Evolutionary conservation across 1,139 yeast species (phyloP), one percentile per base, ranked within the genome.

Genomic region (Blastobotrys illinoisensis): DNA sequence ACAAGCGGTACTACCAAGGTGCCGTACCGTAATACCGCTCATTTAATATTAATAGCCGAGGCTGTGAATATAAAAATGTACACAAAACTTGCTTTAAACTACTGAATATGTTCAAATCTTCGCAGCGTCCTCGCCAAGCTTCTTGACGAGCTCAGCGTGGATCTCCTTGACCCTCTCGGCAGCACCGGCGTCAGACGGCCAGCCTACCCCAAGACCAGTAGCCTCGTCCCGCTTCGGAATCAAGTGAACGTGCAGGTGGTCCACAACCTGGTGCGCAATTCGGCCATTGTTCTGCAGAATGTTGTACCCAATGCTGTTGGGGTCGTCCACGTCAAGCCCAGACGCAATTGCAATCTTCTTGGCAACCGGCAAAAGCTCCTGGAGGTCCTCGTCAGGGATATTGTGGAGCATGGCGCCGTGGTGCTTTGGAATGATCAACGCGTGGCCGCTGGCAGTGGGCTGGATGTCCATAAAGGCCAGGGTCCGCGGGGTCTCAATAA

Each of bases 241-340:
- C 71, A 93, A 81, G 69, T 93, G 99, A 79, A 93, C 87, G 71
- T 91, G 99, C 56, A 91, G 97, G 70, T 93, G 99, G 65, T 87
- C 96, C 58, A 93, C 97, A 56, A 79, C 83, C 73, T 93, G 98
- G 69, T 91, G 97, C 20, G 98, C 98, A 67, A 90, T 84, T 64
- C 87, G 73, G 44, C 97, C 98, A 64, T 93, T 91, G 77, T 93
- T 93, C 72, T 91, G 98, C 61, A 91, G 77, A 26, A 91, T 71
- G 69, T 91, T 91, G 79, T 91, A 91, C 45, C 97, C 97, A 49
- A 75, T 78, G 44, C 93, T 90, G 7, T 84, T 86, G 5, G 85
- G 85, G 9, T 75, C 76, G 21, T 66, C 74, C 60, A 82, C 86
- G 68, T 83, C 79, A 63, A 88, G 80, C 6, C 76, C 82, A 26